Base-by-base conservation (phyloP, 345 rosid genomes). In the Populus alba region DNA sequence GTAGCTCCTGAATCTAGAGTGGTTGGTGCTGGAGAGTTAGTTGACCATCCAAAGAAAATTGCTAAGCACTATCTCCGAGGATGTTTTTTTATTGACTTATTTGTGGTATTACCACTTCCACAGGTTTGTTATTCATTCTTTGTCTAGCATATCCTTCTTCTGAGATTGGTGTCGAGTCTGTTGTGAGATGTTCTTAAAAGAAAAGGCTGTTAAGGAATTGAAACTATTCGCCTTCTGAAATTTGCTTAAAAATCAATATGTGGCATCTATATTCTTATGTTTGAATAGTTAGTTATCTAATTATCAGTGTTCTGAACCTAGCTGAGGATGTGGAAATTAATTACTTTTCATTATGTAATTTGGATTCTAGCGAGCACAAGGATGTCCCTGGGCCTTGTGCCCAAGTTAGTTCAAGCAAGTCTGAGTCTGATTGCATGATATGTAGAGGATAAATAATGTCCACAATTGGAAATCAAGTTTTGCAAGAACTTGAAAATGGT, bases 11-110 rank as follows among this genome's bases (percentile, higher is more conserved):
- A 93, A 83, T 90, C 98, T 59, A 86, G 82, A 43, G 96, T 92
- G 57, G 87, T 91, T 83, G 98, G 98, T 78, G 94, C 92, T 72
- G 98, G 98, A 66, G 95, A 91, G 84, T 87, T 93, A 63, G 98
- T 92, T 85, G 97, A 90, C 83, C 88, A 93, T 78, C 99, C 98
- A 13, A 89, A 74, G 55, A 87, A 85, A 83, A 93, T 93, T 76
- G 92, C 94, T 63, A 20, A 23, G 72, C 66, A 91, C 83, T 93
- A 95, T 87, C 51, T 95, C n/a, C 66, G 59, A 4, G 85, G 94
- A 80, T 82, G 75, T 72, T 92, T 92, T 84, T 70, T 73, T 20
- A 13, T 93, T 5, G 99, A 95, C 83, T 72, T 92, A 16, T 85
- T 90, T 79, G 73, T 88, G 8, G 88, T 89, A 33, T 78, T 93